A percentile compares a stretch with the other conserved stretches of the same genome.
Conservation (phyloP, 1,284 basidiomycete species). For the Porodaedalea pini region DNA sequence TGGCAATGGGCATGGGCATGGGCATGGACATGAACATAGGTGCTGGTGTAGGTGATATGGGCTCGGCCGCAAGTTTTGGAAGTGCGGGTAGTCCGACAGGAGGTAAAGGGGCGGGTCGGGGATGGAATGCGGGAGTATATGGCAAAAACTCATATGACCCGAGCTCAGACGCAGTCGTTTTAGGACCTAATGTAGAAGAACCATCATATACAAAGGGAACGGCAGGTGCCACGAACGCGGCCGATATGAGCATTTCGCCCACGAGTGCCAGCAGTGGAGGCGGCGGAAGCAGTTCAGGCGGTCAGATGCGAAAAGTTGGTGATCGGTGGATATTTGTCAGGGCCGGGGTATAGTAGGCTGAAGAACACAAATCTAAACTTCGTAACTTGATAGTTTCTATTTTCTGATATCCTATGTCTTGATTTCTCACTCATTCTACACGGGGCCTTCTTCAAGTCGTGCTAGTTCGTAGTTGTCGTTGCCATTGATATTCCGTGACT, state of each 20-base stretch:
- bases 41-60: neutral
- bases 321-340: conserved; percentile 71
- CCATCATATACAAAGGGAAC: conserved; percentile 28
- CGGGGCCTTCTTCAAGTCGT: conserved; percentile 41
- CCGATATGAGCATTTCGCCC: neutral
- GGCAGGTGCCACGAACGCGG: neutral
- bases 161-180: conserved; percentile 51
- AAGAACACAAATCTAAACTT: neutral
- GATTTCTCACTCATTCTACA: conserved; percentile 30
- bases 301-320: conserved; percentile 66
- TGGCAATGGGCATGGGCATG: conserved; percentile 20
- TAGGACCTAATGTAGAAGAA: conserved; percentile 36
- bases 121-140: conserved; percentile 24
- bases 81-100: neutral
- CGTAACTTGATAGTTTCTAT: conserved; percentile 27
- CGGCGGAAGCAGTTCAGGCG: conserved; percentile 32
- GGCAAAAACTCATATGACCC: conserved; percentile 26
- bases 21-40: conserved; percentile 8
- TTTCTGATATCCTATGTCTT: conserved; percentile 24
- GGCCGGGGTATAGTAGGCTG: conserved; percentile 18
- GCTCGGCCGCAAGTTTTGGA: conserved; percentile 1
- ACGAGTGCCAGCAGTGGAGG: neutral
- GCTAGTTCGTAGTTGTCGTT: conserved; percentile 42
- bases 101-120: conserved; percentile 7
- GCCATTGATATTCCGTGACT: conserved; percentile 28